Evolutionary conservation across 148 eudicot genomes (phyloP), one percentile per base, ranked within the genome.

Genomic region (Chenopodium formosanum): DNA sequence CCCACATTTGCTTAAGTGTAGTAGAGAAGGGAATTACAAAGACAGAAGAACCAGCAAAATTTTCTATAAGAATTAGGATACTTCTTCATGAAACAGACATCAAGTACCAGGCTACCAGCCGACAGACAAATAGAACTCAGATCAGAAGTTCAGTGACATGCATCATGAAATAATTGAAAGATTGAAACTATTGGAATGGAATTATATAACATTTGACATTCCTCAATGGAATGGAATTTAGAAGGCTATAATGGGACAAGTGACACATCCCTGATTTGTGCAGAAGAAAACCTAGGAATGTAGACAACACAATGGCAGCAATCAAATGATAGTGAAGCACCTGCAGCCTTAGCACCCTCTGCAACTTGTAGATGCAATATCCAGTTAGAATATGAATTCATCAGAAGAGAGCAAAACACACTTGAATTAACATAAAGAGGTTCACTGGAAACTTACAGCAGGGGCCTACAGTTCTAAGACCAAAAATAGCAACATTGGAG

Each of bases 401-500:
- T 44, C 10, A 82, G 48, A 78, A 64, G 46, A 73, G 31, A 74
- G 48, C n/a, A 72, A 82, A 27, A 17, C 52, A 22, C 56, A 78
- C 44, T 50, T 27, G 16, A 75, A 32, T 14, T 68, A 80, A n/a
- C 74, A 40, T 32, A 12, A 70, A 31, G 3, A 65, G 7, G 73
- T 73, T 65, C 68, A 60, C 34, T 8, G 44, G 80, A 64, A 82
- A 88, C 94, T 85, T 83, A 96, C 99, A 40, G 98, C 99, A 86
- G 94, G 95, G 79, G 25, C 98, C 99, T 25, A 96, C 95, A 76
- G 98, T 96, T 83, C 99, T 98, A 80, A 96, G 94, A 56, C 99
- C 99, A 94, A 96, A 96, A 82, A 96, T 75, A 89, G 99, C 99
- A 88, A 96, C 99, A 84, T 81, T 94, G 68, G 99, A 94, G 78